phyloP scores from a whole-genome alignment of 179 eudicot genomes.

The Silene coronaria region DNA sequence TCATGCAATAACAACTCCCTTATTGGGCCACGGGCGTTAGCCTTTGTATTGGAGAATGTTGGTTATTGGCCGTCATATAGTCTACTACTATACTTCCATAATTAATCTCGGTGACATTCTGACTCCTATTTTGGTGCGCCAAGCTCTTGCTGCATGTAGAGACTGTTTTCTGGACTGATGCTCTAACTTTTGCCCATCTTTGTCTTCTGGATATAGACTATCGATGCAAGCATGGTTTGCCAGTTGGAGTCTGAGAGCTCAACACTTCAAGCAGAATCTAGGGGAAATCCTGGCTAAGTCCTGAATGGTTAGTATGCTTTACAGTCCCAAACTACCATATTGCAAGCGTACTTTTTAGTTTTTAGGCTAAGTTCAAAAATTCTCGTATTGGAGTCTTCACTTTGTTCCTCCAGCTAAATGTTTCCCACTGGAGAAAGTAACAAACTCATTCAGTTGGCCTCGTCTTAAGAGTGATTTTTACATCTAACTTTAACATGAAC shows the following conservation, averaged over 20 bases:
- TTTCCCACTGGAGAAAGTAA: background rate
- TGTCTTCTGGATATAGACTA: slow-evolving; percentile 27
- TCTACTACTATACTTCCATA: background rate
- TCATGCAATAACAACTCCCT: too few relatives aligned
- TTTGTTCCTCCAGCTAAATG: background rate
- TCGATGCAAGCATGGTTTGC: slow-evolving; percentile 22
- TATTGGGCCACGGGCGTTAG: too few relatives aligned
- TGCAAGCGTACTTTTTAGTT: background rate
- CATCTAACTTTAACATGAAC: too few relatives aligned
- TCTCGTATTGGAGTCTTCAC: too few relatives aligned
- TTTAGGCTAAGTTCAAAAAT: background rate
- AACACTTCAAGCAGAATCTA: slow-evolving; percentile 28
- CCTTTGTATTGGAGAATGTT: too few relatives aligned
- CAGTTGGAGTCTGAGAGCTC: slow-evolving; percentile 40
- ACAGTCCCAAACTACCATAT: background rate
- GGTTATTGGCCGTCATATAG: background rate
- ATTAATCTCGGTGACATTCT: background rate
- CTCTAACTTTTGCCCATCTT: background rate
- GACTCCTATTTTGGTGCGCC: background rate
- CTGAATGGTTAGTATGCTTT: slow-evolving; percentile 7
- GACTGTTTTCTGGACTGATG: background rate
- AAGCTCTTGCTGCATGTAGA: background rate
- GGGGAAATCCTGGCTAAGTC: slow-evolving; percentile 26
- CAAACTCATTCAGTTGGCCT: background rate
- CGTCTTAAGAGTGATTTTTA: background rate